These are phyloP conservation scores for Septoria linicola DNA, from an alignment of 2,329 filamentous ascomycete genomes.

Conservation along the genomic window DNA sequence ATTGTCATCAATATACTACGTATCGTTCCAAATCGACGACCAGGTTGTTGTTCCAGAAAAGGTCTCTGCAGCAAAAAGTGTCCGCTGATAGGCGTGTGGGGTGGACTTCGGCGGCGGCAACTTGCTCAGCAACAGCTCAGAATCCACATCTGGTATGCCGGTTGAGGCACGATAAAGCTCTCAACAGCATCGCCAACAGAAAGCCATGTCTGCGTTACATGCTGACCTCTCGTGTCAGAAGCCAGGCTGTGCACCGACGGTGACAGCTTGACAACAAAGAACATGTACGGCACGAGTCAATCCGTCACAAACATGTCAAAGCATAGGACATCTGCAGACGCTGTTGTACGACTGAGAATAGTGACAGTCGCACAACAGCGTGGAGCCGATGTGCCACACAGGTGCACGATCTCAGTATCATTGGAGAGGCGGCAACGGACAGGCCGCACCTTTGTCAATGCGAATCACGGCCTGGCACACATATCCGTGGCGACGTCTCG, in stretches of 20 bases:
- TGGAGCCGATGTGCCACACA: not conserved
- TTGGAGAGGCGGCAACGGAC: not conserved
- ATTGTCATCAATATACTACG: no score
- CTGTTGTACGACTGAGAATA: not conserved
- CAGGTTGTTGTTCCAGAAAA: conserved; percentile 8
- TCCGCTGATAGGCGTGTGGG: conserved; percentile 1
- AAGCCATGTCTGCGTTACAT: no score
- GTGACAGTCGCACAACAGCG: not conserved
- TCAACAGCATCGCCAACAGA: not conserved
- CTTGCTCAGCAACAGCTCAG: not conserved
- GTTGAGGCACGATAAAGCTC: not conserved
- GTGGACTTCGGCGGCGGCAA: not conserved
- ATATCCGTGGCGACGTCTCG: no score
- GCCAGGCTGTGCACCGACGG: no score
- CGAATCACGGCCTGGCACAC: no score
- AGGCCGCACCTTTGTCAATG: not conserved
- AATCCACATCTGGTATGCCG: not conserved
- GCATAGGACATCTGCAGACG: not conserved
- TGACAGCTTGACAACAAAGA: not conserved
- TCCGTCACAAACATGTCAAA: not conserved
- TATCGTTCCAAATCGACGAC: not conserved
- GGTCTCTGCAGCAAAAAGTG: conserved; percentile 5
- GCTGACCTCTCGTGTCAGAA: no score
- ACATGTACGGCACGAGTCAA: not conserved
- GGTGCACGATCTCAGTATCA: not conserved